A percentile compares a stretch with the other conserved stretches of the same genome.
Conservation (phyloP, 352 stramenopile genomes). For the Phytophthora cactorum region DNA sequence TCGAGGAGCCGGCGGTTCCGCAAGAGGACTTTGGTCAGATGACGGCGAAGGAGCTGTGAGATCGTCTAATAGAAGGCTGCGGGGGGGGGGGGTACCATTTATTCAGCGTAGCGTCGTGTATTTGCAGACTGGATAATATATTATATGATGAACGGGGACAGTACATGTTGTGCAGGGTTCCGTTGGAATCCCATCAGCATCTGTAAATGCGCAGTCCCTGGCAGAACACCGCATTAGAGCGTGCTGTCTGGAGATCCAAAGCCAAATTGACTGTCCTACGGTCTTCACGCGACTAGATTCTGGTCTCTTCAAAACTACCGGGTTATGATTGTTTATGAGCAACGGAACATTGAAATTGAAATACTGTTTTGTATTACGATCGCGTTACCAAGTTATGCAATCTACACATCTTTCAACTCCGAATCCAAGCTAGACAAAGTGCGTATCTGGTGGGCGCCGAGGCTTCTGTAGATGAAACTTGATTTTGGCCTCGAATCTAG, state of each 20-base stretch:
- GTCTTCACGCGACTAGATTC: background rate
- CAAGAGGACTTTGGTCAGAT: background rate
- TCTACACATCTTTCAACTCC: too few relatives aligned
- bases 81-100: background rate
- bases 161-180: background rate
- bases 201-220: background rate
- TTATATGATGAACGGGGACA: background rate
- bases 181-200: background rate
- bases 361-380: too few relatives aligned
- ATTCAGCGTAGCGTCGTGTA: background rate
- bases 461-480: too few relatives aligned
- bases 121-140: background rate
- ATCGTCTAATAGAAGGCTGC: background rate
- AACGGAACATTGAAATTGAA: background rate
- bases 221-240: background rate
- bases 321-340: background rate
- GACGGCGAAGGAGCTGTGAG: background rate
- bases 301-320: background rate
- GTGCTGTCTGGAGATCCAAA: background rate
- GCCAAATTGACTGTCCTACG: background rate
- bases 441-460: too few relatives aligned
- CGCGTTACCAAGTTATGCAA: too few relatives aligned
- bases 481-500: too few relatives aligned
- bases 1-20: background rate
- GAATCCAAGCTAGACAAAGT: too few relatives aligned